A percentile compares a stretch with the other conserved stretches of the same genome.
Conservation (phyloP, 2,329 filamentous ascomycete genomes). For the Colletotrichum tanaceti region DNA sequence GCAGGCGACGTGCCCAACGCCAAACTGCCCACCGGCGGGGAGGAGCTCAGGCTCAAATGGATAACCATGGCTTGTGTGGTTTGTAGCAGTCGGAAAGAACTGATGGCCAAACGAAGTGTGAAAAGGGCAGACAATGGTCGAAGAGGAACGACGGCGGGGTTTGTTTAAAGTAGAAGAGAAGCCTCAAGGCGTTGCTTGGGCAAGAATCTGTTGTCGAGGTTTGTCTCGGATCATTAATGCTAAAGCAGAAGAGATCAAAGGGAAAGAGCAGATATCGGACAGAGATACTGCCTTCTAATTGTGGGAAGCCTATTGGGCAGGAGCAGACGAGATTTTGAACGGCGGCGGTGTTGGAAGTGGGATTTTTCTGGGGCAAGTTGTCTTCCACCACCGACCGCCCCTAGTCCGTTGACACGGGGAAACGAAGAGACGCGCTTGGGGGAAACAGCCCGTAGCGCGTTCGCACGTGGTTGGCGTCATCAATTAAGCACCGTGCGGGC, state of each 20-base stretch:
- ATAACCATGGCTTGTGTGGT: slow-evolving; percentile 22
- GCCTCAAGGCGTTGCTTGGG: neutral
- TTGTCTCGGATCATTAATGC: neutral
- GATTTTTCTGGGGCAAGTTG: slow-evolving; percentile 39
- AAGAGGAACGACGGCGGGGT: slow-evolving; percentile 4
- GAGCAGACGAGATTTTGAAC: slow-evolving; percentile 38
- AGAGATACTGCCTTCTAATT: slow-evolving; percentile 15
- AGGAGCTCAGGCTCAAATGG: slow-evolving; percentile 29
- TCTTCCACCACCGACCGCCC: slow-evolving; percentile 6
- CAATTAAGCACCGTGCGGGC: slow-evolving; percentile 30
- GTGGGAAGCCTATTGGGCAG: slow-evolving; percentile 12
- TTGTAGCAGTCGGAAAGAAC: neutral
- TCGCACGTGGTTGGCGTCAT: slow-evolving; percentile 40
- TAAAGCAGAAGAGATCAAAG: neutral
- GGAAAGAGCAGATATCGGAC: slow-evolving; percentile 7
- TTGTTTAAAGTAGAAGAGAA: neutral
- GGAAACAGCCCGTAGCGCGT: slow-evolving; percentile 30
- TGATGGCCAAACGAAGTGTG: neutral
- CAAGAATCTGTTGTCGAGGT: slow-evolving; percentile 1
- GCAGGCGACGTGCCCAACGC: slow-evolving; percentile 14
- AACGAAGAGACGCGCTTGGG: slow-evolving; percentile 32
- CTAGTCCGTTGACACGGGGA: slow-evolving; percentile 38
- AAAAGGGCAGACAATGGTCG: slow-evolving; percentile 17
- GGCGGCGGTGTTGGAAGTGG: slow-evolving; percentile 19
- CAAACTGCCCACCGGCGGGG: slow-evolving; percentile 20